These are phyloP conservation scores for Spathaspora sp. DNA, from an alignment of 805 yeast species.

Conservation along the genomic window DNA sequence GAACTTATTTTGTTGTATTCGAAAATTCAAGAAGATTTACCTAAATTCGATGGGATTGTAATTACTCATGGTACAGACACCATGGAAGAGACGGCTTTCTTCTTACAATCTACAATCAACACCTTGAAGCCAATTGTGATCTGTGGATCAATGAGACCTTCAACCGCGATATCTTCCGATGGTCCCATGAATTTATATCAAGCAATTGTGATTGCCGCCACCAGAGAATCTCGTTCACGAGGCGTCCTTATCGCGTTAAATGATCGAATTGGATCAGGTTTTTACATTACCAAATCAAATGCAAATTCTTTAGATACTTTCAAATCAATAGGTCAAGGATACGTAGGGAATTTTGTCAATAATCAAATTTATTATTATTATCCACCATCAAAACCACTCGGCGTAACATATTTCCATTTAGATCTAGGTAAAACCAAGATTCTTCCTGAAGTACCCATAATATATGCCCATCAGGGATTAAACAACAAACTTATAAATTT, in stretches of 20 bases:
- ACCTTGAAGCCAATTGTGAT: conserved; percentile 55
- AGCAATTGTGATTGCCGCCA: conserved; percentile 61
- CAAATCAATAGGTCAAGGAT: conserved; percentile 66
- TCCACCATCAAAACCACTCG: conserved; percentile 59
- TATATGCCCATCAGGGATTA: conserved; percentile 62
- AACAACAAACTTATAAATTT: conserved; percentile 45
- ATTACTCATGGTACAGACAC: conserved; percentile 74
- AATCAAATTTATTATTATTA: conserved; percentile 62
- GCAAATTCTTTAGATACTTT: conserved; percentile 71
- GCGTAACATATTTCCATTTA: conserved; percentile 32
- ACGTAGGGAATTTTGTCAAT: conserved; percentile 65
- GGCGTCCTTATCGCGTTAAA: conserved; percentile 64
- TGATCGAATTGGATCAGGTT: conserved; percentile 67
- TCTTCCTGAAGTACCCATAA: conserved; percentile 48
- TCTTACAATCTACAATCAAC: conserved; percentile 47
- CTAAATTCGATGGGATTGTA: conserved; percentile 53
- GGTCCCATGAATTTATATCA: conserved; percentile 73
- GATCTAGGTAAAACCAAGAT: conserved; percentile 20
- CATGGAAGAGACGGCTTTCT: conserved; percentile 64
- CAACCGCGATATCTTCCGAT: conserved; percentile 66
- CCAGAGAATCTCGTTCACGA: conserved; percentile 47
- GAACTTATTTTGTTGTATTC: conserved; percentile 44
- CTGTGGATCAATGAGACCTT: conserved; percentile 75
- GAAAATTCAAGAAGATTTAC: conserved; percentile 43
- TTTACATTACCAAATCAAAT: conserved; percentile 65